Percentiles rank a stretch among this genome's conserved stretches.
Evolutionary conservation across 1,284 basidiomycete genomes (phyloP).

Genomic region (Sanguinoderma infundibulare): DNA sequence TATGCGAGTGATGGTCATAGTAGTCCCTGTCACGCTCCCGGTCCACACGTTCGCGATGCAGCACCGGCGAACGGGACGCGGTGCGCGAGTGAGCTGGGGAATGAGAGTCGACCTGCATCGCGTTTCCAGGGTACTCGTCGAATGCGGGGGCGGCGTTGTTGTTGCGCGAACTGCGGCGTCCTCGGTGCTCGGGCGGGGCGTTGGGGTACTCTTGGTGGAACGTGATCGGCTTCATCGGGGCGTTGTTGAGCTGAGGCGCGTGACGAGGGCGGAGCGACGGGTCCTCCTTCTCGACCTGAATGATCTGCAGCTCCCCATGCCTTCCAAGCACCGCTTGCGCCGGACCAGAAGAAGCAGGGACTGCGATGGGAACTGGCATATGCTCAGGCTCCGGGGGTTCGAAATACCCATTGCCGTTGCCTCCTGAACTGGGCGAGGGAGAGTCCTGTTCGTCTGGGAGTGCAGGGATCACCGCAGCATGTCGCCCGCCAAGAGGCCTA

Average conservation of each 20-base stretch:
- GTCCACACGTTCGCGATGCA: conserved; percentile 30
- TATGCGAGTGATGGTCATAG: conserved; percentile 26
- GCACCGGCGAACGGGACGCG: conserved; percentile 29
- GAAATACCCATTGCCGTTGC: conserved; percentile 17
- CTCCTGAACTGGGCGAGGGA: conserved; percentile 8
- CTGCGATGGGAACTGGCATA: not conserved
- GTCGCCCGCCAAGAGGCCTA: conserved; percentile 75
- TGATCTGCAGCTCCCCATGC: conserved; percentile 35
- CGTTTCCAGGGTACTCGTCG: conserved; percentile 23
- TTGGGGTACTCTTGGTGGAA: conserved; percentile 37
- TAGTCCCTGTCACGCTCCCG: conserved; percentile 17
- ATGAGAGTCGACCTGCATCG: conserved; percentile 18
- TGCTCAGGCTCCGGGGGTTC: conserved; percentile 10
- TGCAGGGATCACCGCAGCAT: conserved; percentile 77
- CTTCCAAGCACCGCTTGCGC: conserved; percentile 14
- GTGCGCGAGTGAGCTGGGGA: conserved; percentile 26
- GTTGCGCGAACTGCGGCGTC: conserved; percentile 25
- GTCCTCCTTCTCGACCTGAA: conserved; percentile 31
- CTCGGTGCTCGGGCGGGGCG: conserved; percentile 23
- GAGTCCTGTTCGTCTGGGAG: conserved; percentile 71
- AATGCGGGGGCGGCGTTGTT: conserved; percentile 29
- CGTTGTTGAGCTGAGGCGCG: conserved; percentile 14
- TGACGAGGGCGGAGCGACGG: conserved; percentile 23
- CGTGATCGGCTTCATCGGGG: conserved; percentile 32
- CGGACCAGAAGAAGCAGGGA: conserved; percentile 8